Evolutionary conservation across 495 filamentous ascomycete species (phyloP), one percentile per base, ranked within the genome.

Genomic region (Friedmanniomyces endolithicus): DNA sequence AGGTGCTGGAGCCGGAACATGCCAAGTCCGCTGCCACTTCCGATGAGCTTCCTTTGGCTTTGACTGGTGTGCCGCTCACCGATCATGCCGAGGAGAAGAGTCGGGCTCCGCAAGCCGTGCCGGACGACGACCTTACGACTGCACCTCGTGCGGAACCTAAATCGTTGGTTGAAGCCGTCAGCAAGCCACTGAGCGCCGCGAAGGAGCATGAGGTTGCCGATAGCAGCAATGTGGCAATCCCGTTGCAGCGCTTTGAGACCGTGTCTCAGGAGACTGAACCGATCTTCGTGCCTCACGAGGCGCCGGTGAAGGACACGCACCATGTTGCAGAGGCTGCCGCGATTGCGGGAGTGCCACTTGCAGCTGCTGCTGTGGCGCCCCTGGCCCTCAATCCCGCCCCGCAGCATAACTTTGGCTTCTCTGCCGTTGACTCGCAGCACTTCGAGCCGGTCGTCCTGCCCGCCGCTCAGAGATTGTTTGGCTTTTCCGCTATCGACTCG

Each of bases 401-500:
- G 48, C 14, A 34, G 23, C 29, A 50, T 22, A 45, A 39, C 12
- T 35, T 72, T 34, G 59, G 50, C 43, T 56, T 70, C 48, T 63
- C 68, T 16, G 20, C 55, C 14, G 59, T 74, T 40, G 54, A 63
- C 9, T 27, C 63, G 25, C 63, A 61, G 50, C 6, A 48, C 17
- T 41, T 52, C 43, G 60, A 63, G 48, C 60, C 59, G 0, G 16
- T 29, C 16, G 47, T 11, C 24, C 11, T 22, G 1, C 50, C 50
- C 33, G 25, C 20, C 24, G 17, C 19, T 2, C n/a, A n/a, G n/a
- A n/a, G n/a, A n/a, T n/a, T n/a, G n/a, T n/a, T n/a, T n/a, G n/a
- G n/a, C n/a, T n/a, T n/a, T n/a, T n/a, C 68, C n/a, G 20, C 55
- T 11, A 60, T 74, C 43, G 54, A 63, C 9, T 27, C 63, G 25